Evolutionary conservation across 140 eudicot genomes (phyloP), one percentile per base, ranked within the genome.

Genomic region (Erigeron philadelphicus): DNA sequence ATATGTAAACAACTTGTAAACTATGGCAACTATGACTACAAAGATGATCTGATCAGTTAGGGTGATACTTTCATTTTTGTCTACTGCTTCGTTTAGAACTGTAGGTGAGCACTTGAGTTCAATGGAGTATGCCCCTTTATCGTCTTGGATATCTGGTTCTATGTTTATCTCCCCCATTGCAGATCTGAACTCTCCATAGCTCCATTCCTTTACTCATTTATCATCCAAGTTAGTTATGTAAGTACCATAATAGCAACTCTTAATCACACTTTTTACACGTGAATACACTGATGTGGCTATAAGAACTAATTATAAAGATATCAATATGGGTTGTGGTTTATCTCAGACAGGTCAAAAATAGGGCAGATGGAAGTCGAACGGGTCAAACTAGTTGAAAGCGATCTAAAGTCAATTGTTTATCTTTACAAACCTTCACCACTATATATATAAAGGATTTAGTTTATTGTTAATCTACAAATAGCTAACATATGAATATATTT

Each of bases 31-130:
- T 53, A 86, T 43, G 58, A 88, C 70, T 79, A 86, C 47, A 70
- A 86, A 47, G 67, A 86, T 74, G 57, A 84, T 69, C 82, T 86
- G 96, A 68, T 88, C 84, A 18, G 61, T 52, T 48, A 88, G 52
- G 49, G 96, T 77, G 62, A 88, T 83, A 3, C 69, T 68, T 69
- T 76, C 81, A 69, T 65, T 64, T 42, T 75, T 58, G 60, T 80
- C 81, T 61, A 72, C 49, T 31, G 77, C 84, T 6, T 80, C 80
- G 55, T 80, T 81, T 25, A 83, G 79, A 71, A 69, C 72, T 40
- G 85, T 67, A 78, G 90, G 85, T 47, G 82, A 79, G 70, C 86
- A 83, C 73, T 78, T 83, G 78, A 86, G 82, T 67, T 88, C 90
- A 54, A 88, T 70, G 12, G 94, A 84, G 79, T 79, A 88, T 48